These are phyloP conservation scores for Lachnellula hyalina DNA, from an alignment of 2,329 filamentous ascomycete genomes.

Conservation along the genomic window DNA sequence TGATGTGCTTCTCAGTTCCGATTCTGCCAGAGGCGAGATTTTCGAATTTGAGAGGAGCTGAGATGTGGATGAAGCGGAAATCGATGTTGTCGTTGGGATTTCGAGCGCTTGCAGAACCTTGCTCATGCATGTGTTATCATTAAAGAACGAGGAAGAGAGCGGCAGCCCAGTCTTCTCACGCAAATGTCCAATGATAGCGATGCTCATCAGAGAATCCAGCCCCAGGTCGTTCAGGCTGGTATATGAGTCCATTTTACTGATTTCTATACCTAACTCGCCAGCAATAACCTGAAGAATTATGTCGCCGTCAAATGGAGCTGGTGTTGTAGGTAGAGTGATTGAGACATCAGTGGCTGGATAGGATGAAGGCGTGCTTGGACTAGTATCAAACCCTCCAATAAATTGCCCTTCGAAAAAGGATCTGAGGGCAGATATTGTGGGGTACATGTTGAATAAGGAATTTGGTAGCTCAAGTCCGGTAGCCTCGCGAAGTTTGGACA, in stretches of 20 bases:
- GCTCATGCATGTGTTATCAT: neutral
- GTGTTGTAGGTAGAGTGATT: no score
- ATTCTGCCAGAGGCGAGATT: slow-evolving; percentile 1
- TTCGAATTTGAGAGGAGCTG: neutral
- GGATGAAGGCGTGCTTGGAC: no score
- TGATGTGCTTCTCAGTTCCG: slow-evolving; percentile 10
- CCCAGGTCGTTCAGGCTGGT: slow-evolving; percentile 9
- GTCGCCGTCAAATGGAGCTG: neutral
- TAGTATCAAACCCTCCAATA: no score
- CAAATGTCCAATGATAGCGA: slow-evolving; percentile 5
- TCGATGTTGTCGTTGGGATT: neutral
- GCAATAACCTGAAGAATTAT: slow-evolving; percentile 3
- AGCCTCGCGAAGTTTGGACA: neutral
- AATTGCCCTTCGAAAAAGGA: no score
- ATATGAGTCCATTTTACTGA: slow-evolving; percentile 1
- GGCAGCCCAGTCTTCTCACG: slow-evolving; percentile 5
- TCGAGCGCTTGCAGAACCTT: neutral
- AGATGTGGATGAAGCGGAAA: no score
- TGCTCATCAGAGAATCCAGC: slow-evolving; percentile 13
- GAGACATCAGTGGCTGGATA: no score
- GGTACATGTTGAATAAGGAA: no score
- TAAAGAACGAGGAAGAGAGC: slow-evolving; percentile 15
- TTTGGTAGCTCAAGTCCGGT: neutral
- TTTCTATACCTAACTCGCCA: slow-evolving; percentile 7
- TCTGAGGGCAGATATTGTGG: no score